Conservation (phyloP, 108 stramenopile species). For the Licmophora abbreviata region DNA sequence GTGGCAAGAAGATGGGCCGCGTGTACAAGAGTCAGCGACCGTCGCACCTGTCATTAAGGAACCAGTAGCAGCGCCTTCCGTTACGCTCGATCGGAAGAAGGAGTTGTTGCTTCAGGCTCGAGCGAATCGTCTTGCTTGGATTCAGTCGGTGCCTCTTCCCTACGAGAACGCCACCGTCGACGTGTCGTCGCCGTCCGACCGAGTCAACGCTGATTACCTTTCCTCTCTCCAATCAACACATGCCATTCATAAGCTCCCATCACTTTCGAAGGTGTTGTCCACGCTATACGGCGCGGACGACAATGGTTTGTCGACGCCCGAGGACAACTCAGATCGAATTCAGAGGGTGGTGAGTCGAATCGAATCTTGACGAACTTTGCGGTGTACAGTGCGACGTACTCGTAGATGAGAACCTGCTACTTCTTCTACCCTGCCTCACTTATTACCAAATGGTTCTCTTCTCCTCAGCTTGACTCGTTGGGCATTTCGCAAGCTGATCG, state of each 20-base stretch:
- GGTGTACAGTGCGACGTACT: no score
- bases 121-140: conserved; percentile 53
- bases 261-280: conserved; percentile 17
- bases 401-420: no score
- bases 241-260: conserved; percentile 5
- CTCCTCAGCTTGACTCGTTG: conserved; percentile 2
- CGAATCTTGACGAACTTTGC: no score
- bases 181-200: no score
- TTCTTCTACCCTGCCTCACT: no score
- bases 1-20: no score
- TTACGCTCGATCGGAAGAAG: conserved; percentile 49
- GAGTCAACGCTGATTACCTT: neutral
- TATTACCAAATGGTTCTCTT: neutral
- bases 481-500: neutral
- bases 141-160: conserved; percentile 29
- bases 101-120: conserved; percentile 59
- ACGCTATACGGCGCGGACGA: conserved; percentile 23
- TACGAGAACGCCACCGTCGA: no score
- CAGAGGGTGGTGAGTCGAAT: no score
- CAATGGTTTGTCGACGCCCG: conserved; percentile 5
- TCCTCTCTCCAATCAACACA: neutral
- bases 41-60: no score
- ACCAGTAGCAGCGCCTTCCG: no score
- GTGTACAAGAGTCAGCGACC: no score
- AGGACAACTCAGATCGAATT: conserved; percentile 14